Evolutionary conservation across 2,329 filamentous ascomycete genomes (phyloP), one percentile per base, ranked within the genome.

Genomic region (Esteya vermicola): DNA sequence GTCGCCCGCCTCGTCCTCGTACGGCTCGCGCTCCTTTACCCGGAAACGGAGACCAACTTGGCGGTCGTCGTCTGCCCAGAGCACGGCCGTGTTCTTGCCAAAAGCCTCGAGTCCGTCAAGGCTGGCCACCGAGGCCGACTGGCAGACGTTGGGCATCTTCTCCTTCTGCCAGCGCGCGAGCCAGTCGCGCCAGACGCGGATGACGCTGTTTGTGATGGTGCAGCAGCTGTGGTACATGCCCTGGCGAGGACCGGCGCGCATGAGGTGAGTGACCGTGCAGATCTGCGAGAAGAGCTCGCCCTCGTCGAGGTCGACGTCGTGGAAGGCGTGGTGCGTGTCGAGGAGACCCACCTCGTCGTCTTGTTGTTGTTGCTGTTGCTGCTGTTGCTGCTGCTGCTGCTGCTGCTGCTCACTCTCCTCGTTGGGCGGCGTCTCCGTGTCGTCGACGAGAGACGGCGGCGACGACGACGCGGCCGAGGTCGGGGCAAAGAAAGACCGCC

Each of bases 231-330:
- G 60, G 47, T 85, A 78, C 1, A 82, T 54, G 4, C 75, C 77
- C 19, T 64, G 67, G 22, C 65, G 66, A 1, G 75, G 69, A 1
- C 76, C 73, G 23, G 75, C 62, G 52, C 78, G 78, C 44, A 85
- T 77, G 28, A 93, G 57, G 51, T 78, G 83, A 8, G 72, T 72
- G 20, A 74, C 64, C 6, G 75, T 70, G 52, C 79, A 81, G 10
- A 91, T 66, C 57, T 91, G 83, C 1, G 78, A 76, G 53, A 89
- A 88, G 16, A 76, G 60, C 57, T 86, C 82, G 45, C 75, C 69
- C 2, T 70, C 69, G 47, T 88, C 83, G 2, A 91, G 62, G 34
- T 65, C 64, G 32, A 89, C 54, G 9, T 70, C 70, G 43, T 81
- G 71, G 13, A 62, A 68, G 2, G 79, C 70, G 8, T 39, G 41